Evolutionary conservation across 106 monocot species (phyloP).

Genomic region (Acanthochlamys bracteata): DNA sequence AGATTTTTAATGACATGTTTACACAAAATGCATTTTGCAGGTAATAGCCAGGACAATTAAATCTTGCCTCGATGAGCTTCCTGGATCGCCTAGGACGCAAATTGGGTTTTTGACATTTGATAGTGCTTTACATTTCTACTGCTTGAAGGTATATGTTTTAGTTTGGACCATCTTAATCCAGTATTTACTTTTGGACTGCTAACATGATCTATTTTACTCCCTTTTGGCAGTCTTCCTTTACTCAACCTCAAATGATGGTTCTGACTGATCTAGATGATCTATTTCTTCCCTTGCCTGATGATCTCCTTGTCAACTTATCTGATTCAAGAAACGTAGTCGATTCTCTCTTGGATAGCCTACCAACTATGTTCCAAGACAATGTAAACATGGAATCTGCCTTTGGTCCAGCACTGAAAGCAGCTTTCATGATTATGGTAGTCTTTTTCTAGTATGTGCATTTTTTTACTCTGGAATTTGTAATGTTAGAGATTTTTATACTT

Average conservation of each 20-base stretch:
- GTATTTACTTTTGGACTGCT: background rate
- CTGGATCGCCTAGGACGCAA: conserved; percentile 87
- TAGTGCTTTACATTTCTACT: conserved; percentile 93
- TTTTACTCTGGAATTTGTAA: background rate
- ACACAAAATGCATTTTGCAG: conserved; percentile 25
- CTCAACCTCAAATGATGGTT: conserved; percentile 99
- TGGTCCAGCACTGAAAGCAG: conserved; percentile 94
- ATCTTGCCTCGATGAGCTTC: conserved; percentile 84
- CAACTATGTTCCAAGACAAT: conserved; percentile 85
- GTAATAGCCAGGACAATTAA: conserved; percentile 81
- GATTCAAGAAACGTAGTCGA: conserved; percentile 93
- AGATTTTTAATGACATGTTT: background rate
- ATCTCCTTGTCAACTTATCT: conserved; percentile 89
- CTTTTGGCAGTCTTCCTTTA: conserved; percentile 74
- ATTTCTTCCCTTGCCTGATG: conserved; percentile 95
- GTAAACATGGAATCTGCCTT: conserved; percentile 87
- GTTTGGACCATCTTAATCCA: background rate
- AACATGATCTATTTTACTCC: conserved; percentile 9
- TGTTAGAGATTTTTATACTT: conserved; percentile 1
- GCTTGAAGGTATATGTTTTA: conserved; percentile 56
- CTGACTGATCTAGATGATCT: conserved; percentile 90
- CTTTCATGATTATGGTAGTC: conserved; percentile 88
- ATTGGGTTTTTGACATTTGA: conserved; percentile 98
- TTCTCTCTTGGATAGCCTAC: conserved; percentile 80
- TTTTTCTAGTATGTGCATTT: background rate